Base-by-base conservation (phyloP, 2,329 filamentous ascomycete species). In the Penicillium frequentans region DNA sequence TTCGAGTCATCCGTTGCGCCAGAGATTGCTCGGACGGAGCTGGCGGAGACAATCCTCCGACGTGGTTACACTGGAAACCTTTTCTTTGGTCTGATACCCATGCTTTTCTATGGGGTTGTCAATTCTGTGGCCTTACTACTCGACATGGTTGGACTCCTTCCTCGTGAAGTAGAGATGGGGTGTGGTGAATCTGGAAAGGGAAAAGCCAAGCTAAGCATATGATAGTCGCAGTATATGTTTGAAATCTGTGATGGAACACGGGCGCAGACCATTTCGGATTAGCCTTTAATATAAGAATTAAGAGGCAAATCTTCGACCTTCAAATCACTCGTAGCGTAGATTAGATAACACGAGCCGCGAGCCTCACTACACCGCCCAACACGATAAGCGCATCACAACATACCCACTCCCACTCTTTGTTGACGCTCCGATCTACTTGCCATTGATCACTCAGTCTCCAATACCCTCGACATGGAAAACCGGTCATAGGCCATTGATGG, bases 1-100 rank as follows among this genome's bases (percentile, higher is more conserved):
- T 60, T 60, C 19, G 55, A 57, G 35, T 57, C 57, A 8, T 19
- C 58, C 13, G 55, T 60, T 43, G 58, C 58, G 13, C 58, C 55
- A 43, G 29, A 55, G 16, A 60, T 60, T 29, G 44, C 55, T 29
- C 55, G 58, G 4, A 60, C 58, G 1, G 58, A 60, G 29, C 6
- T 60, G 21, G 55, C 52, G 4, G 58, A 60, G 37, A 57, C 55
- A 5, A 60, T 60, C 35, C 55, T 52, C 27, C 58, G 58, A 29
- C 43, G 57, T 3, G 57, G 54, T 23, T 50, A 53, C 9, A 43
- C 39, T 6, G 57, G 57, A 3, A 59, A 59, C n/a, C 48, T 59
- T 39, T 54, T 56, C 23, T 59, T 59, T 53, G 57, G 57, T 3
- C 3, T 54, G 2, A 53, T 59, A 23, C 57, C 57, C 5, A 56